phyloP scores from a whole-genome alignment of 179 eudicot species.

The Spinacia oleracea region DNA sequence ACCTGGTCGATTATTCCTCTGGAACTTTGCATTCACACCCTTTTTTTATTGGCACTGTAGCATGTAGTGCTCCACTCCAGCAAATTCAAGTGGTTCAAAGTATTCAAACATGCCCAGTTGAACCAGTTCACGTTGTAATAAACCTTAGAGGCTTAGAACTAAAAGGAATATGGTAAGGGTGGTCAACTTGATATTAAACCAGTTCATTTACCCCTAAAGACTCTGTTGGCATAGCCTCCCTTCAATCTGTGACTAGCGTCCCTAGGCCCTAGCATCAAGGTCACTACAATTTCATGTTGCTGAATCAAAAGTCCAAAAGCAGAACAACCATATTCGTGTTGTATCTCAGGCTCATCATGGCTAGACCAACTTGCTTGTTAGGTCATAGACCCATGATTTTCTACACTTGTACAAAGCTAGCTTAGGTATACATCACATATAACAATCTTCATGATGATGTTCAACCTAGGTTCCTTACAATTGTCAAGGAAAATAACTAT shows the following conservation, averaged over 20 bases:
- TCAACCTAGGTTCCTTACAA: background rate
- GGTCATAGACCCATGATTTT: background rate
- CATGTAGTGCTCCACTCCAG: no score
- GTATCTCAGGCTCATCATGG: background rate
- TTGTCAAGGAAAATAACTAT: background rate
- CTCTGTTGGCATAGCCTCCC: conserved; percentile 2
- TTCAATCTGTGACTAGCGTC: background rate
- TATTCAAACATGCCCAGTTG: no score
- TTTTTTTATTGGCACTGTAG: no score
- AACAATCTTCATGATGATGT: background rate
- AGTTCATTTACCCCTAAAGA: background rate
- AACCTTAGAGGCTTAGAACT: background rate
- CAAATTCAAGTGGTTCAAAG: no score
- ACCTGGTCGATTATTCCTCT: no score
- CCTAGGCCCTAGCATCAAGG: background rate
- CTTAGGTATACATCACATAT: background rate
- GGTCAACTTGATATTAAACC: background rate
- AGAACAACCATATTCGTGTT: background rate
- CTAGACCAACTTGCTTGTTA: background rate
- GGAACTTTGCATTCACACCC: no score
- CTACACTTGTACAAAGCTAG: background rate
- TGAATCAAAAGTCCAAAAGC: background rate
- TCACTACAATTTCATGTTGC: background rate
- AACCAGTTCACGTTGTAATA: no score
- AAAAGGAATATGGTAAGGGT: background rate